Percentiles rank a stretch among this genome's conserved stretches.
Evolutionary conservation across 2,329 filamentous ascomycete species (phyloP).

Genomic region (Ilyonectria sp.): DNA sequence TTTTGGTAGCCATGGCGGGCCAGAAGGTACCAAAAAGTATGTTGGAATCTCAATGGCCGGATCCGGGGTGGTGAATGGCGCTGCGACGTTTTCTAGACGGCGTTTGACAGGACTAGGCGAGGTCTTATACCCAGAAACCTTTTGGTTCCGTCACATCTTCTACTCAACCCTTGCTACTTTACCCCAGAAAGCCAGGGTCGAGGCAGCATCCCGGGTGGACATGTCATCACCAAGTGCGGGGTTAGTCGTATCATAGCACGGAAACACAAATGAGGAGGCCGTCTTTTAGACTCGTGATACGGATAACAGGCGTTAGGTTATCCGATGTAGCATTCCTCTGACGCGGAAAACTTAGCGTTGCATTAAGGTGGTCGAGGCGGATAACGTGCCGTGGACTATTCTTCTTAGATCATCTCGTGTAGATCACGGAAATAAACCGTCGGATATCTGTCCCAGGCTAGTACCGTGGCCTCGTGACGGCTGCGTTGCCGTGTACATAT

Average conservation of each 20-base stretch:
- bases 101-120: constrained; percentile 10
- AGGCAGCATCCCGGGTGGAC: constrained; percentile 16
- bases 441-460: not conserved
- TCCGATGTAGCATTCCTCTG: constrained; percentile 29
- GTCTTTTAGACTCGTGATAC: constrained; percentile 4
- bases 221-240: constrained; percentile 37
- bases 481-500: not conserved
- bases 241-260: constrained; percentile 30
- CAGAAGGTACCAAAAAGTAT: not conserved
- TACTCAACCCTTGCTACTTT: not conserved
- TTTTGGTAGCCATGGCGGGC: constrained; percentile 36
- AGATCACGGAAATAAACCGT: constrained; percentile 3
- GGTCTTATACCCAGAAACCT: constrained; percentile 39
- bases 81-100: constrained; percentile 9
- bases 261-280: constrained; percentile 29
- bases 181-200: not conserved
- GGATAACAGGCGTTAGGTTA: constrained; percentile 36
- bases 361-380: not conserved
- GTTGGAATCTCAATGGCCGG: not conserved
- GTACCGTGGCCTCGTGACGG: not conserved
- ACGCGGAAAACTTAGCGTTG: not conserved
- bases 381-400: not conserved
- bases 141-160: constrained; percentile 15
- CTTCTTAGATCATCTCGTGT: constrained; percentile 1
- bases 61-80: constrained; percentile 13